These are phyloP conservation scores for Chondrostereum purpureum DNA, from an alignment of 1,284 basidiomycete genomes.

Conservation along the genomic window DNA sequence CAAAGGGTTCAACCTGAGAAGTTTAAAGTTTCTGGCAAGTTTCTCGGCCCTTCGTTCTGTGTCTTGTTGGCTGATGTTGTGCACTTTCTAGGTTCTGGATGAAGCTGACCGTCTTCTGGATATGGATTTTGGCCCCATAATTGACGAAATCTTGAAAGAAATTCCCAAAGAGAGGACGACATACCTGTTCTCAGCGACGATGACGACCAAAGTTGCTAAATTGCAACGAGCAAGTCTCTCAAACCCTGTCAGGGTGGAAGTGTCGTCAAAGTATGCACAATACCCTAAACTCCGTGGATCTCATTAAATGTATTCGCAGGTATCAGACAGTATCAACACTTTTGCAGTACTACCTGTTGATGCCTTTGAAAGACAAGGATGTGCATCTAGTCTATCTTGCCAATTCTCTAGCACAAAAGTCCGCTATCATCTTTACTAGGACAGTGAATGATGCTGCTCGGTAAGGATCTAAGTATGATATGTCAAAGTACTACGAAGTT, in stretches of 20 bases:
- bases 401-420: slow-evolving; percentile 87
- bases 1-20: slow-evolving; percentile 91
- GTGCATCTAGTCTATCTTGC: slow-evolving; percentile 86
- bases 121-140: slow-evolving; percentile 95
- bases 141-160: slow-evolving; percentile 95
- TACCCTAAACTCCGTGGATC: neutral
- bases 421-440: slow-evolving; percentile 94
- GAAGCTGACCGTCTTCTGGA: slow-evolving; percentile 96
- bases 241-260: slow-evolving; percentile 94
- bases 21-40: slow-evolving; percentile 81
- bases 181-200: slow-evolving; percentile 98
- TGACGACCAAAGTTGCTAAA: slow-evolving; percentile 99
- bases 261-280: slow-evolving; percentile 76
- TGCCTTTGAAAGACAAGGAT: slow-evolving; percentile 92
- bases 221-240: slow-evolving; percentile 92
- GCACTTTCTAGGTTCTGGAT: slow-evolving; percentile 79
- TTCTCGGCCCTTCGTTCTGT: slow-evolving; percentile 1
- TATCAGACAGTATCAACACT: slow-evolving; percentile 97
- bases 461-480: slow-evolving; percentile 32
- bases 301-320: slow-evolving; percentile 35
- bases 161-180: slow-evolving; percentile 94
- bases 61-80: slow-evolving; percentile 13
- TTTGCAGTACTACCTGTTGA: slow-evolving; percentile 93
- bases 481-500: neutral
- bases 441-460: slow-evolving; percentile 93